phyloP scores from a whole-genome alignment of 345 rosid genomes.

The Lepidium africanum region DNA sequence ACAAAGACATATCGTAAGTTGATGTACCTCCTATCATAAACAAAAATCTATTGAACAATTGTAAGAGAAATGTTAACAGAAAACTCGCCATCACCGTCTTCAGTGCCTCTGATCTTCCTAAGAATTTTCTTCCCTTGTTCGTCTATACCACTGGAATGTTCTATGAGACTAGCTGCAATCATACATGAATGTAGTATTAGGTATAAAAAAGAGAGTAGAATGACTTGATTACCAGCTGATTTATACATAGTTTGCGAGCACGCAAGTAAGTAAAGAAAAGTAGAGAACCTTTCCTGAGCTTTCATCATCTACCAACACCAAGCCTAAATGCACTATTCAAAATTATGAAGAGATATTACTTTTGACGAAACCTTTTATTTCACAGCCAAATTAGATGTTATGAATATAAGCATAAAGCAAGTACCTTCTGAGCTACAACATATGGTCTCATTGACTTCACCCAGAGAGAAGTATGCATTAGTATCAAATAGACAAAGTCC shows the following conservation, averaged over 20 bases:
- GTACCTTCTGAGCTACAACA: slow-evolving; percentile 72
- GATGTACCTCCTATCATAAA: no score
- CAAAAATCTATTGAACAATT: no score
- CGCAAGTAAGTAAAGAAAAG: slow-evolving; percentile 68
- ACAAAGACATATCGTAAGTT: no score
- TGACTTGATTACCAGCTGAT: slow-evolving; percentile 64
- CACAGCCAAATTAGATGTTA: neutral
- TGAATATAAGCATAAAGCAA: neutral
- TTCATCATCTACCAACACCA: slow-evolving; percentile 41
- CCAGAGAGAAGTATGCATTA: slow-evolving; percentile 39
- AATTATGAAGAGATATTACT: neutral
- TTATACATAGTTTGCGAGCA: slow-evolving; percentile 64
- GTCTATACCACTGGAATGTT: no score
- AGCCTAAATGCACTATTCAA: slow-evolving; percentile 34
- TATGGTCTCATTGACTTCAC: slow-evolving; percentile 73
- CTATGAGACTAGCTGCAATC: neutral
- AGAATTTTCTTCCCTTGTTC: no score
- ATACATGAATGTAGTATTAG: slow-evolving; percentile 7
- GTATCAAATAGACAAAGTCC: neutral
- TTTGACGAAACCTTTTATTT: neutral
- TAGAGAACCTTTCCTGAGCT: slow-evolving; percentile 54
- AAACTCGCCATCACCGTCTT: no score
- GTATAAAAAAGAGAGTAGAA: neutral
- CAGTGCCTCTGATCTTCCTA: no score
- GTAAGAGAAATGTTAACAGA: no score